Evolutionary conservation across 179 eudicot species (phyloP).

Genomic region (Camellia oleifera): DNA sequence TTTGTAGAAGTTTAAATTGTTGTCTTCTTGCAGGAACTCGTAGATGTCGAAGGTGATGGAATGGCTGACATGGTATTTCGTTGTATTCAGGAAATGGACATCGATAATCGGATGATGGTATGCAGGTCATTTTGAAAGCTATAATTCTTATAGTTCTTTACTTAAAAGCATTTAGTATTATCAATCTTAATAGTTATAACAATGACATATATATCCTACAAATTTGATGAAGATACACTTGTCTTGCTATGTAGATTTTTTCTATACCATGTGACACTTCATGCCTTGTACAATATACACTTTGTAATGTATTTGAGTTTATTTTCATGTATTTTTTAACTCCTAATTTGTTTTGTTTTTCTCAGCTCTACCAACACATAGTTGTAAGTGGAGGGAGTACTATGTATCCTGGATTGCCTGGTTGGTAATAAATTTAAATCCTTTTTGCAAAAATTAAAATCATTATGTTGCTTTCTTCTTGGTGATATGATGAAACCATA

Average conservation of each 20-base stretch:
- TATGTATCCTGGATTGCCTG: slow-evolving; percentile 98
- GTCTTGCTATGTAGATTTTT: background rate
- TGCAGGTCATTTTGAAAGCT: background rate
- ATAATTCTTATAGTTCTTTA: background rate
- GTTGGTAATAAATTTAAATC: slow-evolving; percentile 60
- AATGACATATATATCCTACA: background rate
- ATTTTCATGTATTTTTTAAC: slow-evolving; percentile 9
- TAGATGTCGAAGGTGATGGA: slow-evolving; percentile 99
- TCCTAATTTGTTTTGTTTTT: slow-evolving; percentile 22
- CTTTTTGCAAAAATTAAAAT: background rate
- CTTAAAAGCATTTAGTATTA: background rate
- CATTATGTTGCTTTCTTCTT: background rate
- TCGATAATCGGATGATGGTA: slow-evolving; percentile 98
- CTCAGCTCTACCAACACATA: slow-evolving; percentile 97
- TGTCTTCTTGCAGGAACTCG: slow-evolving; percentile 69
- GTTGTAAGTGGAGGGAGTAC: slow-evolving; percentile 98
- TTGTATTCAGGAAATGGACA: slow-evolving; percentile 99
- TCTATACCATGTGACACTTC: background rate
- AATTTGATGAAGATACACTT: background rate
- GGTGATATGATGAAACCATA: no score
- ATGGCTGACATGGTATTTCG: slow-evolving; percentile 99
- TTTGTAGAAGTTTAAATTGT: background rate
- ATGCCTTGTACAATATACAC: background rate
- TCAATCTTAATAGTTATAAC: background rate
- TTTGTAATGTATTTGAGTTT: slow-evolving; percentile 3